Conservation (phyloP, 352 stramenopile genomes). For the Pelagophyceae sp. region DNA sequence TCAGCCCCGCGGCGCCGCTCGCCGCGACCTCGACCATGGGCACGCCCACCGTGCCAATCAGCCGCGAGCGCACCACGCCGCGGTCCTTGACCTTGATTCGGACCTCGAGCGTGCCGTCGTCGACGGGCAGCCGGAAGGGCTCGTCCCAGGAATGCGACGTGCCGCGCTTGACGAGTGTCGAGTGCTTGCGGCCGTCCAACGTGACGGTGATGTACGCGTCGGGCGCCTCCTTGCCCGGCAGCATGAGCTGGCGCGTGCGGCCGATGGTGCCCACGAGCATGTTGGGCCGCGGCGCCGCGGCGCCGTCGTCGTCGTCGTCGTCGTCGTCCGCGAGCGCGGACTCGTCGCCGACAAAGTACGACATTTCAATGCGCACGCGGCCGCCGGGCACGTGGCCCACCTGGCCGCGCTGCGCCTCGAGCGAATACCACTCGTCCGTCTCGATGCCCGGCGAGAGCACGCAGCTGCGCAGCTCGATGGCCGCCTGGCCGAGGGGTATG, state of each 20-base stretch:
- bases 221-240: neutral
- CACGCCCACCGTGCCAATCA: neutral
- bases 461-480: neutral
- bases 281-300: neutral
- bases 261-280: conserved; percentile 12
- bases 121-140: neutral
- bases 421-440: neutral
- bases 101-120: neutral
- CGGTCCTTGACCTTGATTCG: conserved; percentile 6
- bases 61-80: neutral
- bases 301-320: neutral
- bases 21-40: conserved; percentile 16
- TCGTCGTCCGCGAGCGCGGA: neutral
- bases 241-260: neutral
- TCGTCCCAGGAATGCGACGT: neutral
- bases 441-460: conserved; percentile 16
- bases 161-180: neutral
- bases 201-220: neutral
- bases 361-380: neutral
- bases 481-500: neutral
- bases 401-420: neutral
- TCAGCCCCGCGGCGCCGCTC: neutral
- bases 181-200: neutral
- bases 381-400: neutral
- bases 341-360: conserved; percentile 3